These are phyloP conservation scores for Emergomyces orientalis DNA, from an alignment of 2,329 filamentous ascomycete genomes.

Conservation along the genomic window DNA sequence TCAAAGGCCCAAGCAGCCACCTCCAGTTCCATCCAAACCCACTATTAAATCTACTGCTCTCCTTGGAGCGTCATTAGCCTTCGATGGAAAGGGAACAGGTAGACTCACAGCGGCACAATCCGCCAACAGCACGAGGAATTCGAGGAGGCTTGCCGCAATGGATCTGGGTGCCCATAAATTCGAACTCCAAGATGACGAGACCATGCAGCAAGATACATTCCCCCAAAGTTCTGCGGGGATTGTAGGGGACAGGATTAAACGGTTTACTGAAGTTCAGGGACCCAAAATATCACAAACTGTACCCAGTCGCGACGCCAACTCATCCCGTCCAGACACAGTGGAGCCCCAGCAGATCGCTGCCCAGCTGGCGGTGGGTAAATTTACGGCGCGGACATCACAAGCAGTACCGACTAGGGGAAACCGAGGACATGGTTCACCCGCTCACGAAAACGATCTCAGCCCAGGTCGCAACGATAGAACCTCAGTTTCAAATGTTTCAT, in stretches of 20 bases:
- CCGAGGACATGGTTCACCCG: neutral
- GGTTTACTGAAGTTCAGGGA: slow-evolving; percentile 22
- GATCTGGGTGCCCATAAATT: slow-evolving; percentile 7
- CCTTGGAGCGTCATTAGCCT: slow-evolving; percentile 32
- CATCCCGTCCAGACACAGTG: slow-evolving; percentile 15
- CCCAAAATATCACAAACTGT: slow-evolving; percentile 10
- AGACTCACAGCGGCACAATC: slow-evolving; percentile 15
- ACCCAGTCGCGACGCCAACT: slow-evolving; percentile 14
- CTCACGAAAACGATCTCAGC: neutral
- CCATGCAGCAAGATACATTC: slow-evolving; percentile 18
- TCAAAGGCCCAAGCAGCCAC: neutral
- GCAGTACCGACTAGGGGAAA: neutral
- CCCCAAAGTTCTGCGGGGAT: slow-evolving; percentile 26
- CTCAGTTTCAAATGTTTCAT: neutral
- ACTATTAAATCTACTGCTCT: slow-evolving; percentile 20
- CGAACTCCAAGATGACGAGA: slow-evolving; percentile 3
- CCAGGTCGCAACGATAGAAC: neutral
- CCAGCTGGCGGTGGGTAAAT: slow-evolving; percentile 27
- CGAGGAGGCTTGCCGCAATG: slow-evolving; percentile 18
- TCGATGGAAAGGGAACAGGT: slow-evolving; percentile 21
- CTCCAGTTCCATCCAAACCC: slow-evolving; percentile 2
- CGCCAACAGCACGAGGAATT: slow-evolving; percentile 16
- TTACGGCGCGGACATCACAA: slow-evolving; percentile 8
- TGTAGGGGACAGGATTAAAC: slow-evolving; percentile 33
- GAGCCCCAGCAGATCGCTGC: slow-evolving; percentile 29